Evolutionary conservation across 2,329 filamentous ascomycete species (phyloP), one percentile per base, ranked within the genome.

Genomic region (Knufia fluminis): DNA sequence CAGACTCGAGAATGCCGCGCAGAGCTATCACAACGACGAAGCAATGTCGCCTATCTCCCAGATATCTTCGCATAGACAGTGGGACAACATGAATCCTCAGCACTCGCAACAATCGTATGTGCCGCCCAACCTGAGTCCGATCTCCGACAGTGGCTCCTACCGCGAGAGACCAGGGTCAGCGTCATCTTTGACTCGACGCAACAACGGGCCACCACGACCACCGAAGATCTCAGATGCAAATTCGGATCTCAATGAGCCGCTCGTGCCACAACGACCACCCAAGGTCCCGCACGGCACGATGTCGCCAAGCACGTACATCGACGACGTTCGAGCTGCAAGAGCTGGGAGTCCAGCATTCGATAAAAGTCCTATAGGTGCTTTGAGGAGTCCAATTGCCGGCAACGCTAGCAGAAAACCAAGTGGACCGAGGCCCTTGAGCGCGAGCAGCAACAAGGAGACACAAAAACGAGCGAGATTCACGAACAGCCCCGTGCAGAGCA

Each of bases 1-100:
- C 47, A 74, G 77, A 17, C 68, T 83, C 8, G 80, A 83, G 62
- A 74, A 71, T 1, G 74, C 82, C 60, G 80, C 80, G 12, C 73
- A 78, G 46, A 68, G 71, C 38, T 82, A 75, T 56, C 66, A 67
- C 40, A 52, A 55, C 32, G 47, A 56, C 20, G 46, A 49, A 20
- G 38, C 26, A n/a, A 22, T 54, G 6, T 62, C 62, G 7, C 67
- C 68, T 1, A 61, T 61, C 10, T 70, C 69, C 1, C 69, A 68
- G 3, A 61, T 61, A 20, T 72, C 70, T 1, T 71, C 72, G 2
- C 66, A 67, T 36, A 74, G 70, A 20, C 31, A 31, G 22, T 39
- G 67, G 68, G 65, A 7, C 71, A 70, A 6, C 68, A 67, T 40
- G 64, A 67, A 38, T n/a, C 17, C 17, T 16, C 44, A 46, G 22